Evolutionary conservation across 164 flowering plant genomes (phyloP).

Genomic region (Tetracentron sinense): DNA sequence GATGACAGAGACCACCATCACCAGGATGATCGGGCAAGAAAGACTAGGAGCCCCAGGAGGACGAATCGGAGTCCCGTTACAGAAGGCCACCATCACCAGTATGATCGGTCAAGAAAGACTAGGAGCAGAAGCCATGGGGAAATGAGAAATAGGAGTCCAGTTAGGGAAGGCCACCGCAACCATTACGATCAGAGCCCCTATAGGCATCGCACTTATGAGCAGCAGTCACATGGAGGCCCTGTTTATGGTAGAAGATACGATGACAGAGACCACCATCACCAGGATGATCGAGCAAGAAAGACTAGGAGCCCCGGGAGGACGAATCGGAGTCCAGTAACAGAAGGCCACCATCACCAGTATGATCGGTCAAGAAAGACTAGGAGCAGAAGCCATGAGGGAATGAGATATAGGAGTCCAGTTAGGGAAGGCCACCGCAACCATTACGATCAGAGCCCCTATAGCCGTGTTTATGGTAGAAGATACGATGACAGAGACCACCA

Average conservation of each 20-base stretch:
- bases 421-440: no score
- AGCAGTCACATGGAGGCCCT: conserved; percentile 48
- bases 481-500: no score
- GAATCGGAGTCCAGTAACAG: conserved; percentile 71
- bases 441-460: conserved; percentile 51
- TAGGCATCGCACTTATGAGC: conserved; percentile 65
- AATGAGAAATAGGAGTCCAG: no score
- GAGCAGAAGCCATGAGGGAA: no score
- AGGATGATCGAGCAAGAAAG: conserved; percentile 48
- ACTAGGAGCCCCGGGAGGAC: conserved; percentile 64
- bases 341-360: no score
- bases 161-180: no score
- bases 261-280: conserved; percentile 40
- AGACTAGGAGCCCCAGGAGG: conserved; percentile 63
- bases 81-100: no score
- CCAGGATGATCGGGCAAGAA: conserved; percentile 44
- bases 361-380: no score
- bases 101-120: no score
- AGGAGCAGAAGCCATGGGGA: no score
- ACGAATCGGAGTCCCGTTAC: conserved; percentile 68
- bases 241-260: conserved; percentile 46
- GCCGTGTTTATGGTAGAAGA: no score
- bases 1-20: conserved; percentile 46
- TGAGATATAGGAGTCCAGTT: no score
- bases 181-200: conserved; percentile 50